These are phyloP conservation scores for Coemansia aciculifera DNA, from an alignment of 192 early-diverging fungal genomes.

Conservation along the genomic window DNA sequence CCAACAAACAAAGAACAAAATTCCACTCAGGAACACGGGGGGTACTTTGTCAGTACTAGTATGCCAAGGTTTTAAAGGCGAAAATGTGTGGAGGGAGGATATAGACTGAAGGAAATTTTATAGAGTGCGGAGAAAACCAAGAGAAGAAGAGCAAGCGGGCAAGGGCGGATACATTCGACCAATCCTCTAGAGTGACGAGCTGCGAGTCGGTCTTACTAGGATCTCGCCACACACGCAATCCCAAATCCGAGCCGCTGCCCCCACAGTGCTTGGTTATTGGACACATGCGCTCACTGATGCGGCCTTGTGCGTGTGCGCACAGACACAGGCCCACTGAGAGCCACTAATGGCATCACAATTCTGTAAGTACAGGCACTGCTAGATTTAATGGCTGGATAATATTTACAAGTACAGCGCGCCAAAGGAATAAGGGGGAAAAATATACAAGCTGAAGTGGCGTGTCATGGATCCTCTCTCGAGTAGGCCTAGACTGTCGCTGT, in stretches of 20 bases:
- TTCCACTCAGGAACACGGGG: background rate
- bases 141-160: background rate
- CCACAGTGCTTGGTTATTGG: background rate
- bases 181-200: background rate
- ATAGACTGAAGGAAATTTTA: background rate
- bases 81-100: background rate
- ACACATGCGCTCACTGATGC: background rate
- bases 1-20: background rate
- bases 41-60: background rate
- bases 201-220: background rate
- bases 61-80: background rate
- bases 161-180: background rate
- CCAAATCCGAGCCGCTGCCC: constrained; percentile 5
- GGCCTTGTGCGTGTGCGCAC: background rate
- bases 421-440: background rate
- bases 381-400: background rate
- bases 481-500: background rate
- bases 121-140: background rate
- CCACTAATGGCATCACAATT: too few species aligned
- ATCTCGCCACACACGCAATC: background rate
- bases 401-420: background rate
- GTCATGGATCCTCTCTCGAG: background rate
- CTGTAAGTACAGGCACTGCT: background rate
- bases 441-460: background rate
- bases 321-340: background rate